These are phyloP conservation scores for Fusarium circinatum DNA, from an alignment of 2,329 filamentous ascomycete species.

Conservation along the genomic window DNA sequence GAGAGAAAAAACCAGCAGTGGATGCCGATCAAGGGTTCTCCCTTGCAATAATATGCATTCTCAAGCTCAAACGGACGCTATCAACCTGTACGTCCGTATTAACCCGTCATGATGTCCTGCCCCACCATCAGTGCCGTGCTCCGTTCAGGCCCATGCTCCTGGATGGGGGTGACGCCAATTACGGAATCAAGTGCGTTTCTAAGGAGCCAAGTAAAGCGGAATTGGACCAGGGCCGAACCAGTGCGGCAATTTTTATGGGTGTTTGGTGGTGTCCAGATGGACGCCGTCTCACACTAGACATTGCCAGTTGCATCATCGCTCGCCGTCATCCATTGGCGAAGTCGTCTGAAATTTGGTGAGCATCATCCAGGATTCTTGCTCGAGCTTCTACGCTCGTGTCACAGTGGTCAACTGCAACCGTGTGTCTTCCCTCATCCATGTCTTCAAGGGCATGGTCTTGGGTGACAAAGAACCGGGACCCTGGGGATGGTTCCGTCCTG, in stretches of 20 bases:
- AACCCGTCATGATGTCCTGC: constrained; percentile 32
- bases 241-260: constrained; percentile 40
- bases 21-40: constrained; percentile 19
- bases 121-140: constrained; percentile 37
- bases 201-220: constrained; percentile 5
- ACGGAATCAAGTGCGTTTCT: constrained; percentile 18
- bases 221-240: constrained; percentile 8
- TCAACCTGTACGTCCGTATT: constrained; percentile 33
- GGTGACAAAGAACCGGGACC: background rate
- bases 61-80: constrained; percentile 26
- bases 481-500: constrained; percentile 8
- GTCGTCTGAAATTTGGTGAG: background rate
- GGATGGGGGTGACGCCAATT: constrained; percentile 26
- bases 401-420: background rate
- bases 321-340: background rate
- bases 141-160: constrained; percentile 31
- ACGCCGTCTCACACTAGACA: constrained; percentile 10
- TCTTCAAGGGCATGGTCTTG: background rate
- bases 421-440: background rate
- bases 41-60: constrained; percentile 30
- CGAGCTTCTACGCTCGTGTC: background rate
- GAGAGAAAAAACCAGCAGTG: background rate
- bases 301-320: constrained; percentile 21
- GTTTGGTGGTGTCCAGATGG: constrained; percentile 1
- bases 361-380: background rate